These are phyloP conservation scores for Penicillium sp. DNA, from an alignment of 2,329 filamentous ascomycete species.

Conservation along the genomic window DNA sequence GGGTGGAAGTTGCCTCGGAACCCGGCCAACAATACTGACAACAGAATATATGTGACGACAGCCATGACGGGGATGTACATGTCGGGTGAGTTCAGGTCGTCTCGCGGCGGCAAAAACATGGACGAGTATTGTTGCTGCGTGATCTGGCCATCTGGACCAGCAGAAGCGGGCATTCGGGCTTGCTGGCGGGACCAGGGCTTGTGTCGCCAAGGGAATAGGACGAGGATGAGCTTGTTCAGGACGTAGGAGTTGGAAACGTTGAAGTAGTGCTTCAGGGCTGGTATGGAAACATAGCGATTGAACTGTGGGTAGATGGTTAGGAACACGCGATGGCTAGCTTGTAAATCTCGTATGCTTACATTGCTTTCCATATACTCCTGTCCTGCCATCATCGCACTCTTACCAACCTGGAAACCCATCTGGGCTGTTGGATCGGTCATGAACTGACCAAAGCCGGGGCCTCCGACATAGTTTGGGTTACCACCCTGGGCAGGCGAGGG, in stretches of 20 bases:
- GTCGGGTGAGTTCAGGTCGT: conserved; percentile 96
- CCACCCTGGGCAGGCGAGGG: conserved; percentile 45
- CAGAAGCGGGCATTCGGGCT: conserved; percentile 49
- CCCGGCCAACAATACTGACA: conserved; percentile 87
- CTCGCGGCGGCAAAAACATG: conserved; percentile 81
- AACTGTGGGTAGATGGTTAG: conserved; percentile 49
- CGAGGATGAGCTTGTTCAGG: conserved; percentile 85
- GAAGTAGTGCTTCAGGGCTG: conserved; percentile 96
- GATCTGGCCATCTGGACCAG: conserved; percentile 60
- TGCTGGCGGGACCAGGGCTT: conserved; percentile 96
- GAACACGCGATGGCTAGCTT: neutral
- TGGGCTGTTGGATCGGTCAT: conserved; percentile 95
- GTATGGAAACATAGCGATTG: conserved; percentile 85
- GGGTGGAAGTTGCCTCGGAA: conserved; percentile 90
- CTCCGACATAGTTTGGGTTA: conserved; percentile 19
- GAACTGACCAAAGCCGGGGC: conserved; percentile 76
- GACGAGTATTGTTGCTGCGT: conserved; percentile 56
- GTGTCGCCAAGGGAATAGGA: conserved; percentile 96
- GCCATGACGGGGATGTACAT: conserved; percentile 99
- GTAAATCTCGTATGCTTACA: conserved; percentile 53
- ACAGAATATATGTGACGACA: conserved; percentile 92
- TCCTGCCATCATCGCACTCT: conserved; percentile 85
- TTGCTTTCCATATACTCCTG: conserved; percentile 96
- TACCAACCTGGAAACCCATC: conserved; percentile 91
- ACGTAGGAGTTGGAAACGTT: conserved; percentile 98